Evolutionary conservation across 805 yeast species (phyloP).

Genomic region (Schwanniomyces vanrijiae): DNA sequence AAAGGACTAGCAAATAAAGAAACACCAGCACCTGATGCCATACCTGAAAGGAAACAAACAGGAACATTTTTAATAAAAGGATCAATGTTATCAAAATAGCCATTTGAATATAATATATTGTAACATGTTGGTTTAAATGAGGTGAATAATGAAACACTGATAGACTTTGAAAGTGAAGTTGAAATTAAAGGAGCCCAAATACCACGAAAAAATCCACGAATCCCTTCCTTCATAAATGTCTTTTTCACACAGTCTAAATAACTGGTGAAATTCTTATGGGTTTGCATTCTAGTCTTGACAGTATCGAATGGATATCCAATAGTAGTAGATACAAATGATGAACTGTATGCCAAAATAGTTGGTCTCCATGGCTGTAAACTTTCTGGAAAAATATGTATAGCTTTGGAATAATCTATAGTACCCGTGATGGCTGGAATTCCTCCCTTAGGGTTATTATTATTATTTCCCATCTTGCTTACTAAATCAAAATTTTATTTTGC

Average conservation of each 20-base stretch:
- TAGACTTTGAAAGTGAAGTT: conserved; percentile 62
- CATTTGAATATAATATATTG: conserved; percentile 10
- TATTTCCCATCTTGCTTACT: not conserved
- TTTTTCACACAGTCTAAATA: conserved; percentile 56
- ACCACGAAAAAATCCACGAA: conserved; percentile 73
- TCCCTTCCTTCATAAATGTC: conserved; percentile 62
- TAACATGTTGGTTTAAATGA: conserved; percentile 44
- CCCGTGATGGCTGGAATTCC: conserved; percentile 63
- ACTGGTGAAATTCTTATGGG: conserved; percentile 57
- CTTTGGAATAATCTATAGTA: conserved; percentile 43
- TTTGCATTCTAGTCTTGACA: conserved; percentile 84
- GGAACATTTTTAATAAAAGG: conserved; percentile 42
- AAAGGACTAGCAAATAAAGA: conserved; percentile 77
- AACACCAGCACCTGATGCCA: conserved; percentile 63
- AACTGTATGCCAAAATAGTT: conserved; percentile 59
- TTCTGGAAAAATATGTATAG: conserved; percentile 50
- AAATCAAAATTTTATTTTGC: not conserved
- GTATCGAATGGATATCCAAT: conserved; percentile 87
- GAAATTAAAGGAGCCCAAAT: conserved; percentile 71
- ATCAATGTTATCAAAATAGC: conserved; percentile 24
- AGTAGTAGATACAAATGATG: conserved; percentile 63
- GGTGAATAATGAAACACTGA: conserved; percentile 66
- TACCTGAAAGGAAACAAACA: conserved; percentile 56
- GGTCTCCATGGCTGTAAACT: conserved; percentile 52
- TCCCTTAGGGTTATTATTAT: not conserved